Evolutionary conservation across 352 stramenopile genomes (phyloP), one percentile per base, ranked within the genome.

Genomic region (Aphanomyces invadans): DNA sequence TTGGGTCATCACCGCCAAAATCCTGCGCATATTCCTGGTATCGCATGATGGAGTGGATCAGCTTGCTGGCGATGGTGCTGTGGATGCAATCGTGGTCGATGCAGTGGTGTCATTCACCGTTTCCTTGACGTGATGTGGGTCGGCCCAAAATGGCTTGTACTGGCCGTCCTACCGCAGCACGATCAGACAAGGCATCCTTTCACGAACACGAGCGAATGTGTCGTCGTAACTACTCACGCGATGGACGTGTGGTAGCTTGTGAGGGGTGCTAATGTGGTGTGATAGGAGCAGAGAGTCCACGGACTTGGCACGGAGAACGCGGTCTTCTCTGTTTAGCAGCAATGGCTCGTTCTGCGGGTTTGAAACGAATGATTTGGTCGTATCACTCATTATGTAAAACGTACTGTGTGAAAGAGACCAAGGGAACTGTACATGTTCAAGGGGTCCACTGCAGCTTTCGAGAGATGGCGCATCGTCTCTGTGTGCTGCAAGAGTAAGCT

Each of bases 111-210:
- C 36, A 15, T 42, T 7, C 7, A 42, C 7, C 7, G 36, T 15
- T 42, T 42, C 36, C 7, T 15, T 45, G 26, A 11, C 38, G 26
- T 48, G 48, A 17, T 57, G 25, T 48, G 12, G 17, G 33, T 67
- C 60, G 49, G 19, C 28, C 59, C 59, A 66, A 45, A 66, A 66
- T 38, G 59, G 59, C 21, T 66, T 66, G 46, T 66, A 66, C 39
- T 44, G 19, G 28, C 42, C 25, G 10, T 66, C 44, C 59, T 66
- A 53, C 46, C 26, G 12, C 57, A 36, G 5, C 4, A 31, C 21
- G 21, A 25, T 21, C 11, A 62, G 25, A 32, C 15, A 54, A 54
- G 10, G n/a, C n/a, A 54, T 54, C n/a, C 15, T 25, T 10, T 23
- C n/a, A 12, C 10, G 11, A 54, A 23, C 10, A 11, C 11, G 21